These are phyloP conservation scores for Saturnispora zaruensis DNA, from an alignment of 805 yeast species.

Conservation along the genomic window DNA sequence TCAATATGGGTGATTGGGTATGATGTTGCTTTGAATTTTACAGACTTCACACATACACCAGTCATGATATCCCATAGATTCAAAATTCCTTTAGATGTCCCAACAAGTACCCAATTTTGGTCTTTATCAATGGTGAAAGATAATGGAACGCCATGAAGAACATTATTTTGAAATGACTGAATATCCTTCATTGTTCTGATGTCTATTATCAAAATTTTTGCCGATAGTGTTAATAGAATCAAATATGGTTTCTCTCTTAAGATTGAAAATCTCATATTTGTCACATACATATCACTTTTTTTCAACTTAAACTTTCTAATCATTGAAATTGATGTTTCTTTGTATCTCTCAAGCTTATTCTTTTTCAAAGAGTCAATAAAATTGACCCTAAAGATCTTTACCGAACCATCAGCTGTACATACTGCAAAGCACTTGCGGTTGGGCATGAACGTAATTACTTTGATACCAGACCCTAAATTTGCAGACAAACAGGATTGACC, in stretches of 20 bases:
- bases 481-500: conserved; percentile 40
- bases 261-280: conserved; percentile 35
- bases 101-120: conserved; percentile 58
- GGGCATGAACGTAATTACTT: conserved; percentile 41
- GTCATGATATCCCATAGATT: conserved; percentile 80
- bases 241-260: conserved; percentile 36
- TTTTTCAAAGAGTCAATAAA: conserved; percentile 17
- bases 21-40: conserved; percentile 40
- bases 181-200: conserved; percentile 44
- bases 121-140: conserved; percentile 48
- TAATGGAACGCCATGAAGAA: conserved; percentile 57
- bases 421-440: conserved; percentile 53
- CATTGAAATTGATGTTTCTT: conserved; percentile 18
- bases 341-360: conserved; percentile 5
- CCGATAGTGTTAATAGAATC: conserved; percentile 43
- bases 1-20: conserved; percentile 42
- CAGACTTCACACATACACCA: conserved; percentile 47
- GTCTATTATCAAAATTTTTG: conserved; percentile 47
- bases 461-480: conserved; percentile 42
- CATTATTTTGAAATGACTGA: conserved; percentile 42
- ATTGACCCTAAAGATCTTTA: conserved; percentile 35
- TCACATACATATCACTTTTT: conserved; percentile 32
- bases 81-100: conserved; percentile 66
- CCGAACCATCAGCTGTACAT: conserved; percentile 38
- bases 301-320: conserved; percentile 36